Evolutionary conservation across 2,329 filamentous ascomycete species (phyloP), one percentile per base, ranked within the genome.

Genomic region (Colletotrichum phormii): DNA sequence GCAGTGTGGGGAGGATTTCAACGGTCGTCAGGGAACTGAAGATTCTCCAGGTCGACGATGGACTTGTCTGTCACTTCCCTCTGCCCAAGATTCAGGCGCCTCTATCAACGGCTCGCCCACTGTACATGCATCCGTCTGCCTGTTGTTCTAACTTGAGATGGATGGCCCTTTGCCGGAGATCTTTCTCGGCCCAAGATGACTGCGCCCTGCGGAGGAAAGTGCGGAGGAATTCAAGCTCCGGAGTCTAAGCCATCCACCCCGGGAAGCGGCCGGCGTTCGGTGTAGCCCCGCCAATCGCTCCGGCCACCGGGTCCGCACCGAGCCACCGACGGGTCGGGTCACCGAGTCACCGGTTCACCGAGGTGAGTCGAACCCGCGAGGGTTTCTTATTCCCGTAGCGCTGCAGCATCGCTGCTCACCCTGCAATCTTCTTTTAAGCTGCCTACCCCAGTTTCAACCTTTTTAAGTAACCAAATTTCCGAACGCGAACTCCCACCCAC

Each of bases 381-480:
- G 42, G 18, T 29, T 31, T 58, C 22, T 31, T 9, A 15, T 46
- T 58, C 55, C 55, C 33, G 24, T 11, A n/a, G 15, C n/a, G 37
- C 37, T 2, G 5, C 13, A 42, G 54, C 54, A 66, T 60, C n/a
- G 15, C n/a, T 11, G n/a, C 7, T 51, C 29, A 11, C 57, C 58
- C 58, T 63, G 22, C 49, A 67, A 67, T 61, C 37, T 67, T 31
- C 26, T 29, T 49, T 37, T 12, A 59, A 46, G 26, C 54, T 55
- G n/a, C 29, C 9, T 18, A 37, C 11, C 31, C 31, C 31, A 7
- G 11, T n/a, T 29, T 33, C 15, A 51, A 35, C 18, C 31, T 15
- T 64, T 22, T 15, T 18, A n/a, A 31, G 37, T 42, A 9, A 51
- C 15, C 22, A 22, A 37, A 37, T n/a, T n/a, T 37, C 9, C 59